A percentile compares a stretch with the other conserved stretches of the same genome.
Evolutionary conservation across 805 yeast genomes (phyloP).

Genomic region (Ogataea haglerorum): DNA sequence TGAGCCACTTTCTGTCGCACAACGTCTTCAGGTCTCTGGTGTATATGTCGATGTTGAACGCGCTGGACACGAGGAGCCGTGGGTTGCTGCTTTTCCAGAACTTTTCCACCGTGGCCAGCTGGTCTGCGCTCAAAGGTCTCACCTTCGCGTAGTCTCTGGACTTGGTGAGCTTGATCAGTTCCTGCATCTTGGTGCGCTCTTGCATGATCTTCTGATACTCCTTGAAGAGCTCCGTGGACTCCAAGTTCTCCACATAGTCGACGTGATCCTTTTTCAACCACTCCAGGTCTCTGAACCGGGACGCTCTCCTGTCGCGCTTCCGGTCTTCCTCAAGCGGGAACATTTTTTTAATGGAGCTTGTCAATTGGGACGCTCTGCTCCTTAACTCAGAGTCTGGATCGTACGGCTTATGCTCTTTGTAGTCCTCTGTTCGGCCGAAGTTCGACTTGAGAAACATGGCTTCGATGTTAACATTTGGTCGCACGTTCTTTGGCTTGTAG

Average conservation of each 20-base stretch:
- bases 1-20: constrained; percentile 74
- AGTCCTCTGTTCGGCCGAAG: background rate
- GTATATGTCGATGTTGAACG: constrained; percentile 54
- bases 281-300: constrained; percentile 29
- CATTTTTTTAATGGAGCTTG: constrained; percentile 13
- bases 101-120: constrained; percentile 33
- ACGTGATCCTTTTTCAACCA: constrained; percentile 31
- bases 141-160: constrained; percentile 34
- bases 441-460: constrained; percentile 11
- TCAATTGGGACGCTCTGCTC: constrained; percentile 11
- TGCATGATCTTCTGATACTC: constrained; percentile 43
- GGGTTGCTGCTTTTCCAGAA: constrained; percentile 31
- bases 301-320: constrained; percentile 17
- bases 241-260: constrained; percentile 31
- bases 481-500: constrained; percentile 16
- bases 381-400: background rate
- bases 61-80: constrained; percentile 30
- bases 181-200: constrained; percentile 38
- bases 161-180: constrained; percentile 34
- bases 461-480: constrained; percentile 8
- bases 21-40: constrained; percentile 71
- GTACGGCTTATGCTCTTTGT: constrained; percentile 4
- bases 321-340: constrained; percentile 6
- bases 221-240: constrained; percentile 33
- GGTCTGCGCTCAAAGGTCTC: constrained; percentile 31